Base-by-base conservation (phyloP, 352 stramenopile species). In the Phytopythium helicoides region DNA sequence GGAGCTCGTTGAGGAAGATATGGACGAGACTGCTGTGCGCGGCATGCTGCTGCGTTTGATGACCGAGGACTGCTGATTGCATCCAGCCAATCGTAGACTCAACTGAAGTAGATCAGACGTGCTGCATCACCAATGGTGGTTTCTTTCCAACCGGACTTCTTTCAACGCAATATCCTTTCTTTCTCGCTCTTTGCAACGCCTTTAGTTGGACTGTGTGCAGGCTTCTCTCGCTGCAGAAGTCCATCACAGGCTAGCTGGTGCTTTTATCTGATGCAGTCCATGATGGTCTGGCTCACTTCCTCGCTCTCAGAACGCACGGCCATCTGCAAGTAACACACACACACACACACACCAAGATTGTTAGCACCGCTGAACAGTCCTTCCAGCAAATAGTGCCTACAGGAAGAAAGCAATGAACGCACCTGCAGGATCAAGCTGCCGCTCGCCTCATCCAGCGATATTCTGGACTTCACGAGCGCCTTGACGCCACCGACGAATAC, bases 401-500 rank as follows among this genome's bases (percentile, higher is more conserved):
- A n/a, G n/a, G n/a, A n/a, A n/a, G n/a, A n/a, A n/a, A n/a, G n/a
- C n/a, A 15, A 8, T n/a, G 15, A 12, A 48, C 64, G 25, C 64
- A 90, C 81, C 83, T 94, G 97, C 38, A 99, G 71, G 54, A 93
- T 88, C 59, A 99, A 86, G 51, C 93, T 89, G 53, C 92, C 89
- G 47, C 64, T 87, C 26, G 82, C 67, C 51, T 96, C 89, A 40
- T 97, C 90, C 45, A 98, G 71, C 50, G 81, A 82, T 74, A 99
- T 89, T 82, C 98, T 96, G 31, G 94, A 97, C 66, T 98, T 88
- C n/a, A 97, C 95, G 49, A 99, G 76, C 21, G 98, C 92, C 62
- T 97, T 94, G 55, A 97, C 73, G 51, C 94, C 92, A 39, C 92
- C 91, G 33, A 99, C 89, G 82, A 99, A 99, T 22, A 98, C 86